These are phyloP conservation scores for Stephania yunnanensis DNA, from an alignment of 164 flowering plant species.

Conservation along the genomic window DNA sequence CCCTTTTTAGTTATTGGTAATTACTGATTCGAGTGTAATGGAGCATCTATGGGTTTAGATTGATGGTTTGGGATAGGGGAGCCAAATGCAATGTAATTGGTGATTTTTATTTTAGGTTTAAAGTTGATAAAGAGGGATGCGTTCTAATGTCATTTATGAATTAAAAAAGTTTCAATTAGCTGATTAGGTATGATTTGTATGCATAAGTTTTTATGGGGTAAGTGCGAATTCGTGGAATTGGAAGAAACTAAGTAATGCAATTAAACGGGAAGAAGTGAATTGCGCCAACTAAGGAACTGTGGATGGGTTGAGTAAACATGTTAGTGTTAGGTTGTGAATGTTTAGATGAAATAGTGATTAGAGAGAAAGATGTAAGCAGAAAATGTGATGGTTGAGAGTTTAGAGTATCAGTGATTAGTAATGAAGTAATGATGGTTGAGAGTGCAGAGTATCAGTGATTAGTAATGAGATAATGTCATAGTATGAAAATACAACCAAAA, in stretches of 20 bases:
- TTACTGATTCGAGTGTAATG: no score
- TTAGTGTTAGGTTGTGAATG: not conserved
- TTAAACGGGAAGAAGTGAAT: not conserved
- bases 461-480: not conserved
- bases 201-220: not conserved
- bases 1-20: no score
- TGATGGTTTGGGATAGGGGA: no score
- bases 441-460: no score
- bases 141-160: not conserved
- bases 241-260: not conserved
- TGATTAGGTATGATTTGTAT: not conserved
- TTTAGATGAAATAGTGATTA: not conserved
- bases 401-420: not conserved
- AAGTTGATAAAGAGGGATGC: not conserved
- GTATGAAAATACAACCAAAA: not conserved
- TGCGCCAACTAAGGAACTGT: not conserved
- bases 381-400: not conserved
- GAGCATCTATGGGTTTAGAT: no score
- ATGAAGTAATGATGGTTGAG: not conserved
- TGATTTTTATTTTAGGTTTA: not conserved
- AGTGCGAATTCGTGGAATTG: not conserved
- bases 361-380: not conserved
- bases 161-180: not conserved
- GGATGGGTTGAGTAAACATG: not conserved
- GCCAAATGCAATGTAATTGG: not conserved